Base-by-base conservation (phyloP, 805 yeast genomes). In the Suhomyces emberorum region DNA sequence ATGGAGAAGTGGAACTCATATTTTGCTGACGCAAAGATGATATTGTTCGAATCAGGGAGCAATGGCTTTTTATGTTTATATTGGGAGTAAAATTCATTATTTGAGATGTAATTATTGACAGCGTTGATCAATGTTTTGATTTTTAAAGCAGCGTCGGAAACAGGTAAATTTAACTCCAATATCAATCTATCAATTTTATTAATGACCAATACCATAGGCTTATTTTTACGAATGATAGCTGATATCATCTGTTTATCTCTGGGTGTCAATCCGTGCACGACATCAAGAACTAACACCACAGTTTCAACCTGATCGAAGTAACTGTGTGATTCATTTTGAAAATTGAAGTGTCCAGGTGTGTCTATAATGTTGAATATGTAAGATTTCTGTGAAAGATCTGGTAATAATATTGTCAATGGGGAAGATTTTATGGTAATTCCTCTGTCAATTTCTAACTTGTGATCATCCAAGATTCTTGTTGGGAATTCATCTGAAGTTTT, bases 281-380 rank as follows among this genome's bases (percentile, higher is more conserved):
- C 81, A 55, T 93, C 98, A n/a, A 91, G 68, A 1, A 87, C 84
- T 2, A 88, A 56, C 0, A 82, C 61, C 0, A 76, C 77, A 2
- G 82, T 77, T 44, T 93, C 97, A 0, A 74, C 72, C 0, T 81
- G 65, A 15, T 76, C 57, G 7, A 80, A 56, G 0, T 84, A 73
- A 0, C 76, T 70, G 0, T 77, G 70, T 3, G 77, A 61, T 47
- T 93, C 97, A 52, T 88, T 96, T 19, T 69, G 61, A 51, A 93
- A 93, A 51, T 88, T 81, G 0, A 76, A 74, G 58, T 93, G 98
- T 0, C 99, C 99, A 0, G 99, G 99, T 0, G 95, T 69, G 51
- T 95, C 99, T 1, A 88, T 46, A 1, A 89, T 43, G 50, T 83
- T 86, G 15, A 81, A 49, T 0, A 77, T 75, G 12, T 64, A 59